Base-by-base conservation (phyloP, 2,329 filamentous ascomycete species). In the Pseudonectria buxi region DNA sequence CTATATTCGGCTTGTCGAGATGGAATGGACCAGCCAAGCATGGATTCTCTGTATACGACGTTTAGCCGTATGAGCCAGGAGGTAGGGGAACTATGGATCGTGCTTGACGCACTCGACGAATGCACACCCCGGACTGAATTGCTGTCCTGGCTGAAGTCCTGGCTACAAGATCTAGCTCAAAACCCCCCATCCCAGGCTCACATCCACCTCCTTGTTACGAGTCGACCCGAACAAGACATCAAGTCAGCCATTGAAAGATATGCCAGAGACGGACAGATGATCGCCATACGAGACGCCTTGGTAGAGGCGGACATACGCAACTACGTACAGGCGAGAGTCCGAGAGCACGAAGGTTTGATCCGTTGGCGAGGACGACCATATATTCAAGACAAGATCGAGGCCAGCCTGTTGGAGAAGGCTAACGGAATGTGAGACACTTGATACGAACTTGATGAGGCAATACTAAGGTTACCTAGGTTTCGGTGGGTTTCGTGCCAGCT, bases 61-160 rank as follows among this genome's bases (percentile, higher is more conserved):
- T n/a, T n/a, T n/a, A n/a, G n/a, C n/a, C n/a, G 14, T 6, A 54
- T 58, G 38, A 39, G 61, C 3, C 16, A 18, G 36, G 14, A 7
- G 6, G 7, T 15, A 7, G 32, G 25, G 28, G 41, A 28, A 10
- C 29, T 35, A 9, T 24, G 6, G 9, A 32, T 53, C n/a, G 24
- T 50, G 4, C 27, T 54, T 0, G 47, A 55, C 15, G 51, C 50
- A 6, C 26, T 55, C 10, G 49, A 51, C 24, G 49, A 54, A 28
- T 53, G 30, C 5, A 40, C 25, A 6, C 43, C 33, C 15, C 50
- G 42, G 30, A 3, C 18, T 7, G 36, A 46, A 7, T 37, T 54
- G 22, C 18, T 54, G 2, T 14, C 3, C 2, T 54, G 45, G 49
- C n/a, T n/a, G n/a, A n/a, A n/a, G n/a, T n/a, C n/a, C n/a, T n/a